Evolutionary conservation across 306 rosid genomes (phyloP), one percentile per base, ranked within the genome.

Genomic region (Rosa lucieae): DNA sequence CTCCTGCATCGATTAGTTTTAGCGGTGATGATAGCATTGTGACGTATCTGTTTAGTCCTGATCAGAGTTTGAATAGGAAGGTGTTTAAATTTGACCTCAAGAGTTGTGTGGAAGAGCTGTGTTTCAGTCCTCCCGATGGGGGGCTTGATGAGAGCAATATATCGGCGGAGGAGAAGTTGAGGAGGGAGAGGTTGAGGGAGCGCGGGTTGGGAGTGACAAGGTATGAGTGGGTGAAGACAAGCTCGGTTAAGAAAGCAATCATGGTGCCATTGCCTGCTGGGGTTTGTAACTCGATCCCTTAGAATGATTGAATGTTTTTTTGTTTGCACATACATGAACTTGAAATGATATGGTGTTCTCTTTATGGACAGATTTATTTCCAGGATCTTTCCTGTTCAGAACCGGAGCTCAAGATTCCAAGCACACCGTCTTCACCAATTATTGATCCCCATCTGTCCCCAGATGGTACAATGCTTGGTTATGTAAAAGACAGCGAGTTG

Each of bases 111-210:
- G 91, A 89, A 80, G 92, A 91, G 49, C 70, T 90, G 87, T 67
- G 90, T 73, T 95, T 95, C 63, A 88, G 98, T 66, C 97, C 99
- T 49, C 97, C 92, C 0, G 93, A 90, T 77, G 99, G 97, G 6
- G 99, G 98, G 73, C 87, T 91, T n/a, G 98, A 91, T 47, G 98
- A 95, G 85, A 88, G 92, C 72, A 92, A 92, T 79, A 89, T 93
- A 77, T 89, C 99, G 39, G 87, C 93, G 0, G 98, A 95, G 82
- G 98, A 93, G 86, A 93, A 93, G 83, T 79, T 93, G 86, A 89
- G 99, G 92, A 88, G 98, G 87, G 99, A 95, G 88, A 93, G 99
- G 86, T 84, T 86, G 89, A 89, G 97, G 86, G 99, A 93, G 83
- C 94, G 98, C 0, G 98, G 99, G 76, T 83, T 93, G 83, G 99